Conservation (phyloP, 164 flowering plant genomes). For the Taxillus chinensis region DNA sequence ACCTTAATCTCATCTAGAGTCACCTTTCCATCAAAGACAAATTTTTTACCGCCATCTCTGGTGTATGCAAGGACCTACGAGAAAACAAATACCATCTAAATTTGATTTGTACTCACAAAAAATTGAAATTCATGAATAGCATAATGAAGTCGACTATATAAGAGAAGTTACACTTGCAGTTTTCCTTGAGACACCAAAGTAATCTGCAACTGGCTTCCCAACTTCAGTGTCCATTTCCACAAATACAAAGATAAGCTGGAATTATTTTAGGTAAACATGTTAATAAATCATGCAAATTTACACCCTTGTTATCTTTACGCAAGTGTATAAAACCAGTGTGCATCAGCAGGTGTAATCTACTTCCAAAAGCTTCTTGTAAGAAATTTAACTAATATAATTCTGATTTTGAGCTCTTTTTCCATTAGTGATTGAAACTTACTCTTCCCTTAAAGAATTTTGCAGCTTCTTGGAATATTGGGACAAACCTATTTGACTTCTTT, state of each 20-base stretch:
- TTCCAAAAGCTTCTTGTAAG: no score
- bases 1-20: constrained; percentile 70
- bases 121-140: no score
- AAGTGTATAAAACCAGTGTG: no score
- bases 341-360: no score
- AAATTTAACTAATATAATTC: no score
- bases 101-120: background rate
- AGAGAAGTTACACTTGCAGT: constrained; percentile 31
- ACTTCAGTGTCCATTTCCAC: constrained; percentile 76
- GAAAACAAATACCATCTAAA: background rate
- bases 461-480: constrained; percentile 64
- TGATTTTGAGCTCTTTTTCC: no score
- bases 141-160: no score
- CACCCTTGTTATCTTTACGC: no score
- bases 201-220: constrained; percentile 86
- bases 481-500: constrained; percentile 45
- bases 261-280: background rate
- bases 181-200: constrained; percentile 74
- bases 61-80: constrained; percentile 56
- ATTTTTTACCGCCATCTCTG: constrained; percentile 65
- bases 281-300: no score
- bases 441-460: constrained; percentile 88
- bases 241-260: constrained; percentile 76
- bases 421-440: constrained; percentile 27
- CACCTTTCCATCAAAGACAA: constrained; percentile 50